Evolutionary conservation across 208 protist species (phyloP), one percentile per base, ranked within the genome.

Genomic region (Leishmania tropica): DNA sequence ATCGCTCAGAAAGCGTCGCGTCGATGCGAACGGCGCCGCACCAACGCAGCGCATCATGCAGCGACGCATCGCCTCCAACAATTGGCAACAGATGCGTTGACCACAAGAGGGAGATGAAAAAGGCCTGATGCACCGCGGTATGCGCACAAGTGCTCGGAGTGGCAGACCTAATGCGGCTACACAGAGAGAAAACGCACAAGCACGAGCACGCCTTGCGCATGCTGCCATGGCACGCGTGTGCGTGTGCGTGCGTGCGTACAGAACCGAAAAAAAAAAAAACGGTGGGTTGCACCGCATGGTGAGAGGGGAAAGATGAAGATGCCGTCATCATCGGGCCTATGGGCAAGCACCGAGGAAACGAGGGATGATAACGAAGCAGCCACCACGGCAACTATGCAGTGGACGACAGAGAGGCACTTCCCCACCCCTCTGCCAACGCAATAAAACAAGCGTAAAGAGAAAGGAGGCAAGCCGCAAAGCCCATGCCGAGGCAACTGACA

Each of bases 61-160:
- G 68, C 74, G 73, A 45, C 73, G 81, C 84, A 90, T 87, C 51
- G 42, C 78, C 13, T 56, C 53, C 51, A 47, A 51, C 3, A 5
- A 58, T 10, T 64, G 10, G 1, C 11, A 58, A 70, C 24, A 62
- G 28, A 42, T 6, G 47, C n/a, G 42, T n/a, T n/a, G 0, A 19
- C 35, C n/a, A 53, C 53, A 48, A 48, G 21, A 19, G 10, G 51
- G 40, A 73, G 67, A 73, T 11, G 45, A 48, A 68, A 42, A 21
- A 3, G 6, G 40, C 13, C 65, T 28, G 13, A 31, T 15, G 45
- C 70, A 54, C 45, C 24, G 70, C 28, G 24, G 24, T 28, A 28
- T 31, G 47, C n/a, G 45, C 24, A 37, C 10, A 19, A 28, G 24
- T 35, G 40, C 42, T 35, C 24, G 17, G 24, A 6, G 3, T 40